Percentiles rank a stretch among this genome's conserved stretches.
These are phyloP conservation scores for Iris macrosiphon DNA, from an alignment of 106 monocot genomes.

Conservation along the genomic window DNA sequence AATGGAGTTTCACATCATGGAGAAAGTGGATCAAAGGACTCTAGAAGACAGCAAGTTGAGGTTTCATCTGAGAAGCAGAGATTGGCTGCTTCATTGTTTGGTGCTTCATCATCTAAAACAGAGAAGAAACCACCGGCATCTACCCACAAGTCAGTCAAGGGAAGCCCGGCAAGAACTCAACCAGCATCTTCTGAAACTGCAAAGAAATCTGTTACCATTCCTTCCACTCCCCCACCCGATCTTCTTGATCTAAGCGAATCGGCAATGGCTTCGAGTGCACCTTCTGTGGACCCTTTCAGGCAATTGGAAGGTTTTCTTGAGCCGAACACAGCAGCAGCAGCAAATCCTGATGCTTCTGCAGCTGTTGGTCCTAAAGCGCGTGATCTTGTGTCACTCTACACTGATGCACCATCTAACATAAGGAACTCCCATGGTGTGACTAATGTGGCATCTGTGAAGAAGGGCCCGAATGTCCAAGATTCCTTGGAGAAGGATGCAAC, in stretches of 20 bases:
- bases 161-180: slow-evolving; percentile 11
- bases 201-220: slow-evolving; percentile 12
- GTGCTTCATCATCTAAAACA: slow-evolving; percentile 48
- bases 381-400: slow-evolving; percentile 51
- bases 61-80: slow-evolving; percentile 89
- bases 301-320: slow-evolving; percentile 87
- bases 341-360: slow-evolving; percentile 5
- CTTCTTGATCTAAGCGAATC: slow-evolving; percentile 83
- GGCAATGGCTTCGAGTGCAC: slow-evolving; percentile 6
- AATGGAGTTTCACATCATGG: slow-evolving; percentile 46
- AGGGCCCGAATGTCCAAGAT: slow-evolving; percentile 67
- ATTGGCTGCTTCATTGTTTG: slow-evolving; percentile 91
- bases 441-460: slow-evolving; percentile 21
- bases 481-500: slow-evolving; percentile 76
- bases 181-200: slow-evolving; percentile 21
- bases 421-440: slow-evolving; percentile 21
- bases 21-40: slow-evolving; percentile 20
- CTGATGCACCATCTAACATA: slow-evolving; percentile 4
- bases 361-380: slow-evolving; percentile 22
- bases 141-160: slow-evolving; percentile 29
- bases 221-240: slow-evolving; percentile 56
- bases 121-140: slow-evolving; percentile 45
- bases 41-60: slow-evolving; percentile 49
- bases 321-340: slow-evolving; percentile 18
- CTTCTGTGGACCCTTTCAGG: slow-evolving; percentile 66